A percentile compares a stretch with the other conserved stretches of the same genome.
Conservation (phyloP, 2,329 filamentous ascomycete genomes). For the Aspergillus sp. region DNA sequence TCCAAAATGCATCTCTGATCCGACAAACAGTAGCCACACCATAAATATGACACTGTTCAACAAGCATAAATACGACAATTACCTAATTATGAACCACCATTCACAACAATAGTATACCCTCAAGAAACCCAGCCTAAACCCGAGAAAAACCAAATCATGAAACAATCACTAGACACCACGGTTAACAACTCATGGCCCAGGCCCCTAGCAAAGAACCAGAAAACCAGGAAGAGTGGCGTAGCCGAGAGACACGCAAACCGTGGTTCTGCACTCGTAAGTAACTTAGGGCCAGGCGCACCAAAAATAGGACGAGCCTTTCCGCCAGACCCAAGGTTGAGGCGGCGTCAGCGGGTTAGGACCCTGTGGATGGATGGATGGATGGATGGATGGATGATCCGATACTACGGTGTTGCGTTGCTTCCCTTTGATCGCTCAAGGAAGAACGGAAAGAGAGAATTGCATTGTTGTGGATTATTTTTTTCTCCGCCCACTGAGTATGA, state of each 20-base stretch:
- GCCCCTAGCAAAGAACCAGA: neutral
- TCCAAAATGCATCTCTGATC: too few species aligned
- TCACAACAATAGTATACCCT: too few species aligned
- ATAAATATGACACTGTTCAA: too few species aligned
- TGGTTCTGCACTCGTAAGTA: conserved; percentile 7
- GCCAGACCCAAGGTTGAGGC: conserved; percentile 7
- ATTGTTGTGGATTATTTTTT: neutral
- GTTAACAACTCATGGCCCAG: neutral
- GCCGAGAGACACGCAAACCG: conserved; percentile 4
- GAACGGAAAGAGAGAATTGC: neutral
- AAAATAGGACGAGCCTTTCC: conserved; percentile 16
- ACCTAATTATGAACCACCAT: too few species aligned
- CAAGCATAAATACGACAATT: too few species aligned
- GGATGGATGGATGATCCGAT: neutral
- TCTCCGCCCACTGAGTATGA: neutral
- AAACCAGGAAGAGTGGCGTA: neutral
- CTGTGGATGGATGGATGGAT: neutral
- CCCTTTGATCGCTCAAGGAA: neutral
- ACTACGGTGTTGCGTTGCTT: neutral
- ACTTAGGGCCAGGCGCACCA: conserved; percentile 1
- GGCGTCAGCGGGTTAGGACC: neutral
- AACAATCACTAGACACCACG: neutral
- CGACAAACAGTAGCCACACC: too few species aligned
- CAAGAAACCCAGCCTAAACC: too few species aligned
- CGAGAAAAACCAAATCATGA: neutral